Conservation (phyloP, 2,329 filamentous ascomycete species). For the Tolypocladium nubicola region DNA sequence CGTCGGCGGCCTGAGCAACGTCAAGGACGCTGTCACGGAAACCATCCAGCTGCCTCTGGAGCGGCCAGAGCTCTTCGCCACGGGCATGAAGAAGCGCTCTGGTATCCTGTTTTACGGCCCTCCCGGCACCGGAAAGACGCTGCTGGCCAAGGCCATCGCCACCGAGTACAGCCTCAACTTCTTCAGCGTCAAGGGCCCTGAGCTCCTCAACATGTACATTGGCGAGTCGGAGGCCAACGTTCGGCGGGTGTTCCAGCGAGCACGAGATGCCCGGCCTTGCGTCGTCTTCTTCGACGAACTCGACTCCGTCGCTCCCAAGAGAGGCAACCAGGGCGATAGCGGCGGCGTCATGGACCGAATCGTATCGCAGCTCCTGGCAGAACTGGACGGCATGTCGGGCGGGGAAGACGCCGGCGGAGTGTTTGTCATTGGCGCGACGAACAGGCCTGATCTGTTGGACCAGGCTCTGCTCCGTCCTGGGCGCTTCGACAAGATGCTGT, state of each 20-base stretch:
- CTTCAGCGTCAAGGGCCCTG: constrained; percentile 86
- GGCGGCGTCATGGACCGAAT: constrained; percentile 98
- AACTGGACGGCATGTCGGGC: constrained; percentile 95
- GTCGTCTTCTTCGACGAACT: constrained; percentile 92
- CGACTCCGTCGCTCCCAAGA: constrained; percentile 88
- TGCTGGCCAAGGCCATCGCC: constrained; percentile 87
- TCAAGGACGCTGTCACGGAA: constrained; percentile 95
- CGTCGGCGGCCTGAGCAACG: constrained; percentile 83
- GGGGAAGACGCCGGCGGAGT: constrained; percentile 80
- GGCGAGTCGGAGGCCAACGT: constrained; percentile 91
- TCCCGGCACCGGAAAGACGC: constrained; percentile 82
- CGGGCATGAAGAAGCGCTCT: constrained; percentile 95
- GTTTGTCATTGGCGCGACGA: constrained; percentile 94
- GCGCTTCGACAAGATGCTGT: constrained; percentile 97
- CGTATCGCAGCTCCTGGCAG: constrained; percentile 85
- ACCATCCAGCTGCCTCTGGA: constrained; percentile 92
- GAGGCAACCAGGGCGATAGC: constrained; percentile 93
- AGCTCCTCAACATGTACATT: constrained; percentile 93
- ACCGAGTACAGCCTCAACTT: constrained; percentile 93
- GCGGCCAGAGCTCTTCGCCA: constrained; percentile 85
- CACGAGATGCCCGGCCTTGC: constrained; percentile 74
- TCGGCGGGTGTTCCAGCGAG: constrained; percentile 76
- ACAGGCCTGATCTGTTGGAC: constrained; percentile 86
- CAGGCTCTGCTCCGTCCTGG: constrained; percentile 82
- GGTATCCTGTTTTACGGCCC: constrained; percentile 89